Evolutionary conservation across 192 early-diverging fungal genomes (phyloP), one percentile per base, ranked within the genome.

Genomic region (Phlyctochytrium bullatum): DNA sequence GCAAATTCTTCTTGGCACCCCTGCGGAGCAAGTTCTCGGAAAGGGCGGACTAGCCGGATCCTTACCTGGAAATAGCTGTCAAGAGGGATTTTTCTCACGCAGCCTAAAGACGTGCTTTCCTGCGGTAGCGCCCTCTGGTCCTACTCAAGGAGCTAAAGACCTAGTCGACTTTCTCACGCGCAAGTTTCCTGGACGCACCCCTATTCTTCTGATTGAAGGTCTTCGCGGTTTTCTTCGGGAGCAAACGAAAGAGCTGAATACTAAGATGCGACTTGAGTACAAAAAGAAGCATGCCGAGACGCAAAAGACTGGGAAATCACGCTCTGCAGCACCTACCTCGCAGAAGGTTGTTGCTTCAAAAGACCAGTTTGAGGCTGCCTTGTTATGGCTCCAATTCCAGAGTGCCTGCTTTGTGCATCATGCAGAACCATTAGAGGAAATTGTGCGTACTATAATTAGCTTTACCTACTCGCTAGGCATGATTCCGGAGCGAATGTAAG

Each of bases 331-430:
- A 14, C 23, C 50, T 30, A 12, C 25, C 20, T 2, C 12, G 14
- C 16, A 10, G 3, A 24, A 30, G 25, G 20, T 3, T 6, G 31
- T 66, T 16, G 64, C 65, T 20, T 40, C 65, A 20, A 72, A 72
- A 47, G 40, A 67, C 3, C 63, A 66, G 3, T 30, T 72, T 23
- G 70, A 72, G 16, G 54, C 35, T 14, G 36, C 14, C 16, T 68
- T 72, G 24, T 72, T 72, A 23, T 59, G 65, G 70, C 29, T 72
- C 17, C 70, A 72, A 67, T 65, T 72, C 52, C 51, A 20, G 33
- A 63, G 64, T 24, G 34, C 31, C 28, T 65, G 63, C 34, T 66
- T 58, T 72, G 50, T 72, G 14, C 70, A 72, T 35, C 50, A 40
- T 17, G 17, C 53, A 20, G 64, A 65, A 30, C 59, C 3, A 20